Conservation (phyloP, 2,329 filamentous ascomycete genomes). For the Penicillium digitatum region DNA sequence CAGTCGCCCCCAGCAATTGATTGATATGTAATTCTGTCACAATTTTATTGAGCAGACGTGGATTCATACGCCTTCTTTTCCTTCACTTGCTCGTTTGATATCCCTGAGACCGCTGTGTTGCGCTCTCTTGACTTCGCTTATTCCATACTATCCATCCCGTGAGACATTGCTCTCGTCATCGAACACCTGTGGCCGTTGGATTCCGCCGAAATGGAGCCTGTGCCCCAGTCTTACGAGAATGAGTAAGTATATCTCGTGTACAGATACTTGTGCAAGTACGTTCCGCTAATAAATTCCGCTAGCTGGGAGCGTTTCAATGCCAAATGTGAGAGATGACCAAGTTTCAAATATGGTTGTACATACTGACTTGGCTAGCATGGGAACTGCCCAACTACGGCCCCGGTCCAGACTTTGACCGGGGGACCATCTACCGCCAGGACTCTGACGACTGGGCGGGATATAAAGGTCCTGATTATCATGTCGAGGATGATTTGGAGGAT, state of each 20-base stretch:
- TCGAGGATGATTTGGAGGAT: background rate
- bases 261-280: background rate
- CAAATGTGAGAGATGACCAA: background rate
- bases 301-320: constrained; percentile 4
- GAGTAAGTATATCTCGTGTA: background rate
- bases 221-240: background rate
- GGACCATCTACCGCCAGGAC: background rate
- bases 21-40: background rate
- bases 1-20: background rate
- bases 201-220: background rate
- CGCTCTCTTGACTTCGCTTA: background rate
- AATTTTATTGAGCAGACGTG: background rate
- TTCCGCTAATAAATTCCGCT: background rate
- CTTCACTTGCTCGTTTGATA: background rate
- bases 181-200: background rate
- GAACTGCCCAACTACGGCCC: constrained; percentile 4
- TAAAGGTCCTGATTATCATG: background rate
- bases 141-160: background rate
- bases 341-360: background rate
- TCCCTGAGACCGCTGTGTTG: background rate
- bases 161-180: background rate
- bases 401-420: background rate
- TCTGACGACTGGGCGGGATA: background rate
- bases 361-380: constrained; percentile 2
- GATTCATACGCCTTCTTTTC: background rate